Percentiles rank a stretch among this genome's conserved stretches.
Conservation (phyloP, 805 yeast genomes). For the Debaryomyces castellii region DNA sequence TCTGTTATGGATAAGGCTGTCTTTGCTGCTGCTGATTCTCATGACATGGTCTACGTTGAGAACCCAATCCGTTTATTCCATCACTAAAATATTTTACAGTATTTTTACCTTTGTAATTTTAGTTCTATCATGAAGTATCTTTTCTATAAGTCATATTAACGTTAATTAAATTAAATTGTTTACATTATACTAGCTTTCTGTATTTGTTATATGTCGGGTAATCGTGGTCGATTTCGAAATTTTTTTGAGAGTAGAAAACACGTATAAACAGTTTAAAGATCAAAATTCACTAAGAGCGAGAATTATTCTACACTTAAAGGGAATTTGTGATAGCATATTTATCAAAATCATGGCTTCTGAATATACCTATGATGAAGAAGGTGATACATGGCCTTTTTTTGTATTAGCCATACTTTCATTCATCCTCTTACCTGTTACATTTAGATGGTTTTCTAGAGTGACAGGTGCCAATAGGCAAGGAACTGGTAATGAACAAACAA, state of each 20-base stretch:
- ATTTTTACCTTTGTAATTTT: slow-evolving; percentile 1
- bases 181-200: neutral
- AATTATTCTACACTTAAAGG: neutral
- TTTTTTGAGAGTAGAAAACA: slow-evolving; percentile 1
- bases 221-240: neutral
- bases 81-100: slow-evolving; percentile 50
- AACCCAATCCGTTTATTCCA: slow-evolving; percentile 98
- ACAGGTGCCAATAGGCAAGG: slow-evolving; percentile 15
- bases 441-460: slow-evolving; percentile 27
- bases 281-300: neutral
- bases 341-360: slow-evolving; percentile 38
- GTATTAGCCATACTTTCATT: slow-evolving; percentile 69
- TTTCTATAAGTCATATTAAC: slow-evolving; percentile 1
- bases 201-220: neutral
- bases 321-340: neutral
- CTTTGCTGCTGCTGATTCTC: slow-evolving; percentile 90
- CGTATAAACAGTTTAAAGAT: neutral
- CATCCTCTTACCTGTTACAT: slow-evolving; percentile 65
- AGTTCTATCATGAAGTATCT: slow-evolving; percentile 1
- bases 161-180: neutral
- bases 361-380: slow-evolving; percentile 82
- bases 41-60: slow-evolving; percentile 88
- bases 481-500: slow-evolving; percentile 20
- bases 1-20: slow-evolving; percentile 98
- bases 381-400: slow-evolving; percentile 93